phyloP scores from a whole-genome alignment of 495 filamentous ascomycete species.

The Neurospora sp. region DNA sequence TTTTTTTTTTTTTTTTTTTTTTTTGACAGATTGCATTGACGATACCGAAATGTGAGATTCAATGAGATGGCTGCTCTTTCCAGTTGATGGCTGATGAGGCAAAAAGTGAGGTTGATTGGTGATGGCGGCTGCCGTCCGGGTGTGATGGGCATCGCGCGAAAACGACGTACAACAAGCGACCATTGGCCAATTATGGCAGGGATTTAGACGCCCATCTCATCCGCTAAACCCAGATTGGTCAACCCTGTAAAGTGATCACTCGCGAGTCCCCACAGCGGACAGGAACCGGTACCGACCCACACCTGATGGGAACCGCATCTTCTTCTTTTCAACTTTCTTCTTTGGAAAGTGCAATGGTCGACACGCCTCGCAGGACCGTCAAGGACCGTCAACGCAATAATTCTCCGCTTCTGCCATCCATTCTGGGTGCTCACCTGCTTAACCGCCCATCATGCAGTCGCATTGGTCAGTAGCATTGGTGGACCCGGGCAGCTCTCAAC shows the following conservation, averaged over 20 bases:
- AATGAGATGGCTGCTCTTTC: neutral
- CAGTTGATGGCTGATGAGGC: neutral
- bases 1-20: neutral
- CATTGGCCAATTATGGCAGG: conserved; percentile 24
- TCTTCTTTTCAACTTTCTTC: neutral
- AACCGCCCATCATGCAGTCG: conserved; percentile 37
- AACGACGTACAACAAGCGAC: conserved; percentile 12
- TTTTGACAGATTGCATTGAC: neutral
- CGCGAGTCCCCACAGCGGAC: conserved; percentile 17
- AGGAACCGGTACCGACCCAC: neutral
- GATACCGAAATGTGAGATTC: neutral
- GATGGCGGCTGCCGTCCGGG: conserved; percentile 1
- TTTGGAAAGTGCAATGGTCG: neutral
- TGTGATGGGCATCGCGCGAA: conserved; percentile 19
- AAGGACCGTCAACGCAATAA: neutral
- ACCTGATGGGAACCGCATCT: neutral
- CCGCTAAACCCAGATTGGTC: conserved; percentile 9
- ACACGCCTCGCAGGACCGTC: neutral
- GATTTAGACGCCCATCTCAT: conserved; percentile 34
- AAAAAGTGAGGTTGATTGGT: neutral
- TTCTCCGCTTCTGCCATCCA: neutral
- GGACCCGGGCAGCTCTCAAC: conserved; percentile 1
- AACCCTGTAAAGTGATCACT: conserved; percentile 14
- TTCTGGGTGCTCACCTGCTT: conserved; percentile 11
- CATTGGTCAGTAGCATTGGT: conserved; percentile 16